Evolutionary conservation across 2,329 filamentous ascomycete genomes (phyloP).

Genomic region (Triangularia setosa): DNA sequence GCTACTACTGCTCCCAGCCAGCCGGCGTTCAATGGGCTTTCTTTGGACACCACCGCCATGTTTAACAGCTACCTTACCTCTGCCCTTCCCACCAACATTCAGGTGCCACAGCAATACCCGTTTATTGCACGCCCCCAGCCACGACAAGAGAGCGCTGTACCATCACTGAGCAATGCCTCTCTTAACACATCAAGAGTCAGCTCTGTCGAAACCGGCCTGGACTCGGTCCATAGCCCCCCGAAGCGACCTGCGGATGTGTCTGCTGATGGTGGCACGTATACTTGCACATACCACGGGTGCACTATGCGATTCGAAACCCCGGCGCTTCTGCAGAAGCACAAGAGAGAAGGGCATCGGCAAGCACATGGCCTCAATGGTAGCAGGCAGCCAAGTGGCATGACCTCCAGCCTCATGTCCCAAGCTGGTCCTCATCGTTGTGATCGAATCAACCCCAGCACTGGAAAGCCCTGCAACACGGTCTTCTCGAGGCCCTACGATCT

Average conservation of each 20-base stretch:
- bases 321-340: conserved; percentile 85
- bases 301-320: conserved; percentile 84
- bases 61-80: conserved; percentile 33
- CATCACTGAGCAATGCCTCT: conserved; percentile 30
- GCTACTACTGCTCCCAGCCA: conserved; percentile 24
- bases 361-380: conserved; percentile 49
- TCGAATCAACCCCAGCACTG: conserved; percentile 88
- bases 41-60: conserved; percentile 22
- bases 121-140: conserved; percentile 42
- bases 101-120: conserved; percentile 46
- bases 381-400: conserved; percentile 34
- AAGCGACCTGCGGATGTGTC: conserved; percentile 58
- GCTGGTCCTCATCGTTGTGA: conserved; percentile 91
- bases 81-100: conserved; percentile 28
- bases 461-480: conserved; percentile 88
- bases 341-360: conserved; percentile 85
- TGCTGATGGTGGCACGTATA: conserved; percentile 85
- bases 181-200: conserved; percentile 39
- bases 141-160: conserved; percentile 35
- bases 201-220: conserved; percentile 40
- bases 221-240: conserved; percentile 31
- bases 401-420: conserved; percentile 69
- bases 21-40: conserved; percentile 24
- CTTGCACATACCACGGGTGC: conserved; percentile 93
- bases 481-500: conserved; percentile 96